phyloP scores from a whole-genome alignment of 768 basidiomycete species.

The Scleroderma bovista region DNA sequence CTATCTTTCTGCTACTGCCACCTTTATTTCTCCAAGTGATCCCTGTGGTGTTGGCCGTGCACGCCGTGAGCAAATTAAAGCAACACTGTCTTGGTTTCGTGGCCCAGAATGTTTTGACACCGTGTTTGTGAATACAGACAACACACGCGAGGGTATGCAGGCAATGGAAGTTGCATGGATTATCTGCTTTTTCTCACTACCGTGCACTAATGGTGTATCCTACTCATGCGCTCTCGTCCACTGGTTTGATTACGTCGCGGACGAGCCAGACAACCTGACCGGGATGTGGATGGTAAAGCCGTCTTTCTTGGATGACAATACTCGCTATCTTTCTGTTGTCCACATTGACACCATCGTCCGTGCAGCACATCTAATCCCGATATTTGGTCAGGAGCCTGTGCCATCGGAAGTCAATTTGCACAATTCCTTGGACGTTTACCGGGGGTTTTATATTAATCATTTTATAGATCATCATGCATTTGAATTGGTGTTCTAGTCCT shows the following conservation, averaged over 20 bases:
- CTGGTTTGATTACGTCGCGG: conserved; percentile 17
- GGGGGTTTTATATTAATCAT: too few species aligned
- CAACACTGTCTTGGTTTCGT: conserved; percentile 2
- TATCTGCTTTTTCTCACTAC: conserved; percentile 5
- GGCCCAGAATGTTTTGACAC: conserved; percentile 17
- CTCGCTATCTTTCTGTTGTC: not conserved
- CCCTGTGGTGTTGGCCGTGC: conserved; percentile 6
- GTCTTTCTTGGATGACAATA: too few species aligned
- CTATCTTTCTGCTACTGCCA: not conserved
- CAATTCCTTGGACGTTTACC: too few species aligned
- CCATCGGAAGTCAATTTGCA: not conserved
- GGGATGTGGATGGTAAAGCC: conserved; percentile 23
- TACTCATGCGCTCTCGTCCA: conserved; percentile 24
- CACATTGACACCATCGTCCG: not conserved
- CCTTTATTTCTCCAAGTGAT: conserved; percentile 5
- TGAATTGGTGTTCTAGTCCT: too few species aligned
- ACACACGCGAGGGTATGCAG: conserved; percentile 12
- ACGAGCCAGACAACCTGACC: conserved; percentile 10
- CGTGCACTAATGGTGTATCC: too few species aligned
- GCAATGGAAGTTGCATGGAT: not conserved
- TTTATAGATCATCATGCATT: too few species aligned
- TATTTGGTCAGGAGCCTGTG: not conserved
- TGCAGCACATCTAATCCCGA: not conserved
- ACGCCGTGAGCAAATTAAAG: conserved; percentile 1
- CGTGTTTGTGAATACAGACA: conserved; percentile 16